Evolutionary conservation across 805 yeast genomes (phyloP).

Genomic region (Barnettozyma salicaria): DNA sequence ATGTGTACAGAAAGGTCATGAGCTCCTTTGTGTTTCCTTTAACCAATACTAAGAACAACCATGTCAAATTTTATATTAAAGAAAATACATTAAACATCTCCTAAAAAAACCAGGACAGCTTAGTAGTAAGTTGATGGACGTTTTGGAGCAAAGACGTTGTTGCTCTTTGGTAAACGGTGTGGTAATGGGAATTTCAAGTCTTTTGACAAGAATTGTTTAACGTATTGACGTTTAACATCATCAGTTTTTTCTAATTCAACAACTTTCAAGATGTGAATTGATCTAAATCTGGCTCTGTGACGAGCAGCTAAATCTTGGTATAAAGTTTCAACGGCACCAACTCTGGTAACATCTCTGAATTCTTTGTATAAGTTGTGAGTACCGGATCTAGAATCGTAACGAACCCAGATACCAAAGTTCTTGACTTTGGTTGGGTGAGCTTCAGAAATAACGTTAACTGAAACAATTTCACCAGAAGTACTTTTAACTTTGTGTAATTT

Average conservation of each 20-base stretch:
- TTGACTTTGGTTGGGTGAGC: constrained; percentile 98
- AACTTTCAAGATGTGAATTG: constrained; percentile 98
- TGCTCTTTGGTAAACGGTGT: constrained; percentile 94
- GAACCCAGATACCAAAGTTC: constrained; percentile 99
- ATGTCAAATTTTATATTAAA: constrained; percentile 12
- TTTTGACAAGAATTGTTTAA: constrained; percentile 91
- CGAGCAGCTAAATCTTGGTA: constrained; percentile 99
- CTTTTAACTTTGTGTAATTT: constrained; percentile 99
- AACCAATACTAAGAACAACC: constrained; percentile 4
- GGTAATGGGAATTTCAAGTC: constrained; percentile 99
- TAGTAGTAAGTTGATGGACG: constrained; percentile 98
- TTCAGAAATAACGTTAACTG: constrained; percentile 88
- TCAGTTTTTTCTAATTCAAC: constrained; percentile 97
- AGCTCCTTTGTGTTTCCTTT: too few species aligned
- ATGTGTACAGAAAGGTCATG: constrained; percentile 3
- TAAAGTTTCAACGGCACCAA: constrained; percentile 96
- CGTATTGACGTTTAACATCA: constrained; percentile 99
- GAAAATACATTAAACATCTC: constrained; percentile 8
- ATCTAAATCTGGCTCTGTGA: constrained; percentile 99
- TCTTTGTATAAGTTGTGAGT: constrained; percentile 99
- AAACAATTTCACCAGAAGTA: constrained; percentile 98
- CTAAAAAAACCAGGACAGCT: constrained; percentile 17
- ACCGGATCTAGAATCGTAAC: constrained; percentile 99
- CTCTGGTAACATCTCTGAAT: constrained; percentile 99
- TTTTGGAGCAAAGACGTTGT: constrained; percentile 81